Evolutionary conservation across 495 filamentous ascomycete genomes (phyloP).

Genomic region (Patellaria atrata): DNA sequence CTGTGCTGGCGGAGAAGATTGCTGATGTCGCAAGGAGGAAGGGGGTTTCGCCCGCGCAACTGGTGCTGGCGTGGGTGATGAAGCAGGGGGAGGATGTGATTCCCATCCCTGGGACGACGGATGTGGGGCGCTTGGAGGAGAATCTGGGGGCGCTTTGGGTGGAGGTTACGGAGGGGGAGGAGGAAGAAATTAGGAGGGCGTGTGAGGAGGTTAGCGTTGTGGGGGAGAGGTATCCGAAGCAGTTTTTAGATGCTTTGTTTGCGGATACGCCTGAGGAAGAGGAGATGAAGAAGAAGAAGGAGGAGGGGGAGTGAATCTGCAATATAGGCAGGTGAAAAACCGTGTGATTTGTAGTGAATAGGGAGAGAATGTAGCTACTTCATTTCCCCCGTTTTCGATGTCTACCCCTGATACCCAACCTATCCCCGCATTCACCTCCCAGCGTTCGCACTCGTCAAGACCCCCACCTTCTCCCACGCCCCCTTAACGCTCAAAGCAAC

Average conservation of each 20-base stretch:
- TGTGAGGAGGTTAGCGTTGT: constrained; percentile 21
- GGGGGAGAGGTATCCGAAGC: constrained; percentile 23
- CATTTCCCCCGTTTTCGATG: no score
- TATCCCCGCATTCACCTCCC: no score
- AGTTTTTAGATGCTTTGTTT: constrained; percentile 13
- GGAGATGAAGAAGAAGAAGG: no score
- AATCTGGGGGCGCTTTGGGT: constrained; percentile 22
- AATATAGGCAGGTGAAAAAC: no score
- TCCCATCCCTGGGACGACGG: constrained; percentile 23
- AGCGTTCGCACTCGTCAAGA: no score
- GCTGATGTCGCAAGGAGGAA: constrained; percentile 33
- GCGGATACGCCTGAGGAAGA: constrained; percentile 27
- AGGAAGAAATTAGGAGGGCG: constrained; percentile 21
- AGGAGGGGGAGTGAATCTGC: no score
- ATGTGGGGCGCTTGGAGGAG: constrained; percentile 23
- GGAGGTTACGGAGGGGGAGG: constrained; percentile 22
- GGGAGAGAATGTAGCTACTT: no score
- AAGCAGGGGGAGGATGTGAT: constrained; percentile 39
- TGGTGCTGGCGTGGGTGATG: constrained; percentile 43
- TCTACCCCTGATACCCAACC: no score
- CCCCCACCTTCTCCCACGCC: constrained; percentile 7
- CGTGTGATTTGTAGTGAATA: no score
- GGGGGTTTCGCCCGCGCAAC: constrained; percentile 32
- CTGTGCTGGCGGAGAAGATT: constrained; percentile 36
- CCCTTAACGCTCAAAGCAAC: background rate